Evolutionary conservation across 2,329 filamentous ascomycete genomes (phyloP).

Genomic region (Pestalotiopsis sp.): DNA sequence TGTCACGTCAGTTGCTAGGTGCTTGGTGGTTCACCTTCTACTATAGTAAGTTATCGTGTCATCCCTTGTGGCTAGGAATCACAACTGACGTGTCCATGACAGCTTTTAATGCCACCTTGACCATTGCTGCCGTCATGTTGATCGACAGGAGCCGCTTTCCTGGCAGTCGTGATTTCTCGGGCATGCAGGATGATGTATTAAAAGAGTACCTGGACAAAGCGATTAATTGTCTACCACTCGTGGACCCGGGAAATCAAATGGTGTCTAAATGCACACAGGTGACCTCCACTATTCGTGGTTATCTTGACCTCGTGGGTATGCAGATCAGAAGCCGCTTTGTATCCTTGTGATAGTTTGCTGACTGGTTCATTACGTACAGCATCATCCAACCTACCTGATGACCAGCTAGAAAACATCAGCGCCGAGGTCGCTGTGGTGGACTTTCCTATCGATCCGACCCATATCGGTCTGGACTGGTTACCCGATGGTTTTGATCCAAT

Average conservation of each 20-base stretch:
- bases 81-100: neutral
- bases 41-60: constrained; percentile 27
- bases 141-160: constrained; percentile 1
- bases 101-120: constrained; percentile 25
- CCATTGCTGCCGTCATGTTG: constrained; percentile 19
- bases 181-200: constrained; percentile 13
- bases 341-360: neutral
- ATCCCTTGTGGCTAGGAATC: neutral
- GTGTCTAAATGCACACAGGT: constrained; percentile 21
- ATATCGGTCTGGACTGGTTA: neutral
- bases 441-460: neutral
- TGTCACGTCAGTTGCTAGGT: constrained; percentile 24
- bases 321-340: too few species aligned
- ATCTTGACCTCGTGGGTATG: constrained; percentile 17
- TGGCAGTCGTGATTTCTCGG: constrained; percentile 1
- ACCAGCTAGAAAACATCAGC: neutral
- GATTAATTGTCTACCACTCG: constrained; percentile 16
- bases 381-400: neutral
- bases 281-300: constrained; percentile 15
- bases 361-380: neutral
- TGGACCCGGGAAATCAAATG: constrained; percentile 20
- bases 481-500: neutral
- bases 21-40: constrained; percentile 37
- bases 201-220: constrained; percentile 11
- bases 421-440: neutral